Evolutionary conservation across 805 yeast genomes (phyloP).

Genomic region (Sungouiella blattae): DNA sequence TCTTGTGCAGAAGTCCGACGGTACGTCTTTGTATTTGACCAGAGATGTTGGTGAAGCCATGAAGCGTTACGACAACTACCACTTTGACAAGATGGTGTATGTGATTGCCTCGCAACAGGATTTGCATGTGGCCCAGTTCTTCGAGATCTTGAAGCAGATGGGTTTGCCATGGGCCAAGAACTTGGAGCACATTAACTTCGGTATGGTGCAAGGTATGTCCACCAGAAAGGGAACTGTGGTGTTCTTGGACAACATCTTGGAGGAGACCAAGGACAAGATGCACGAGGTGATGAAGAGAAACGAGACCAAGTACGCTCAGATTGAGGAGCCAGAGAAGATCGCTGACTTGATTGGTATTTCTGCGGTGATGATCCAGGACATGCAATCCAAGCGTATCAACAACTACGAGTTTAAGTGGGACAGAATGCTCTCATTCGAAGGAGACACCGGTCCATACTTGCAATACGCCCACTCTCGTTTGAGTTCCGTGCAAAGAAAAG

Average conservation of each 20-base stretch:
- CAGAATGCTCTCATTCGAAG: slow-evolving; percentile 96
- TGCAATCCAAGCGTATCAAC: slow-evolving; percentile 95
- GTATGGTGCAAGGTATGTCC: slow-evolving; percentile 98
- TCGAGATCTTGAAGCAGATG: slow-evolving; percentile 88
- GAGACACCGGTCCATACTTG: slow-evolving; percentile 98
- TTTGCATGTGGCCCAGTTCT: slow-evolving; percentile 88
- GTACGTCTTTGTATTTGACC: slow-evolving; percentile 89
- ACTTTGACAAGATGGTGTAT: slow-evolving; percentile 94
- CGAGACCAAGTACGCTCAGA: slow-evolving; percentile 85
- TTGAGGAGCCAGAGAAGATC: slow-evolving; percentile 88
- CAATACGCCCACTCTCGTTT: slow-evolving; percentile 98
- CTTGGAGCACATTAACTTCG: slow-evolving; percentile 84
- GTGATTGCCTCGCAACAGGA: slow-evolving; percentile 97
- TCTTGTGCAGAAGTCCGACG: slow-evolving; percentile 89
- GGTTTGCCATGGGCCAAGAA: slow-evolving; percentile 83
- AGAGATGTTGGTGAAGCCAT: slow-evolving; percentile 97
- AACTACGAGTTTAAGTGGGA: slow-evolving; percentile 97
- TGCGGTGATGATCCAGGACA: slow-evolving; percentile 98
- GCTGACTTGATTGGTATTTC: slow-evolving; percentile 96
- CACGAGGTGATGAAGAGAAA: slow-evolving; percentile 94
- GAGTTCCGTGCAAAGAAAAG: slow-evolving; percentile 88
- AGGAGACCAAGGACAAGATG: slow-evolving; percentile 91
- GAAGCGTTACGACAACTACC: slow-evolving; percentile 76
- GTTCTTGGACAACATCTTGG: slow-evolving; percentile 89
- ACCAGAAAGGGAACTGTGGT: slow-evolving; percentile 98